Conservation (phyloP, 2,329 filamentous ascomycete species). For the Microdochium bolleyi region DNA sequence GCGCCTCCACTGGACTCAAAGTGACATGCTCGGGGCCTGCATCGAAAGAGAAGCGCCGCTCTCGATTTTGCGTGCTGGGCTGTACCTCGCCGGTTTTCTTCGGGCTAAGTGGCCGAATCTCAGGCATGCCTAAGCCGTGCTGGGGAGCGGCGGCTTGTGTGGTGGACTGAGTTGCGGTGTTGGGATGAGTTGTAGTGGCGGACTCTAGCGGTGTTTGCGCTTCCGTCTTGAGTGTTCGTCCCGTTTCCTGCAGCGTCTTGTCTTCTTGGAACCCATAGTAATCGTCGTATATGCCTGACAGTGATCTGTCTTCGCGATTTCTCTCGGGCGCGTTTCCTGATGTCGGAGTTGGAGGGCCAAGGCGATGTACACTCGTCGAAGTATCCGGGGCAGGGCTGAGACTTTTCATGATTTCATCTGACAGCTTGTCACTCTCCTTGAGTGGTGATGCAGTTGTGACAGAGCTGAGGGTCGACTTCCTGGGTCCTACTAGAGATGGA, state of each 20-base stretch:
- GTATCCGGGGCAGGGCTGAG: slow-evolving; percentile 40
- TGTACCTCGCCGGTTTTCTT: slow-evolving; percentile 6
- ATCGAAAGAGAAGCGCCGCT: slow-evolving; percentile 35
- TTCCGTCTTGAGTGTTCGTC: slow-evolving; percentile 16
- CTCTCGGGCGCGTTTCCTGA: slow-evolving; percentile 8
- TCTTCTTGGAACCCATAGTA: slow-evolving; percentile 51
- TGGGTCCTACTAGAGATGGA: slow-evolving; percentile 1
- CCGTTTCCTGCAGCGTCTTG: slow-evolving; percentile 20
- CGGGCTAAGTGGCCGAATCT: slow-evolving; percentile 12
- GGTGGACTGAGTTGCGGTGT: not conserved
- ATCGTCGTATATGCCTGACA: slow-evolving; percentile 59
- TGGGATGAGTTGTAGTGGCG: not conserved
- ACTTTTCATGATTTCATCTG: slow-evolving; percentile 68
- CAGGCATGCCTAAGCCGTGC: slow-evolving; percentile 4
- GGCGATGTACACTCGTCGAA: slow-evolving; percentile 10
- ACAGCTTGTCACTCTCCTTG: slow-evolving; percentile 62
- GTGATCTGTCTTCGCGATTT: slow-evolving; percentile 51
- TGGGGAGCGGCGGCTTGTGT: not conserved
- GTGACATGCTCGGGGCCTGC: slow-evolving; percentile 14
- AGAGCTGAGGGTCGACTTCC: slow-evolving; percentile 38
- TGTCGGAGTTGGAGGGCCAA: slow-evolving; percentile 4
- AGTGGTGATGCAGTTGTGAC: slow-evolving; percentile 42
- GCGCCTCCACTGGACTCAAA: slow-evolving; percentile 6
- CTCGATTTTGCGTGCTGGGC: slow-evolving; percentile 1
- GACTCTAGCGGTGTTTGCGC: slow-evolving; percentile 1